Evolutionary conservation across 2,329 filamentous ascomycete genomes (phyloP).

Genomic region (Bipolaris zeicola): DNA sequence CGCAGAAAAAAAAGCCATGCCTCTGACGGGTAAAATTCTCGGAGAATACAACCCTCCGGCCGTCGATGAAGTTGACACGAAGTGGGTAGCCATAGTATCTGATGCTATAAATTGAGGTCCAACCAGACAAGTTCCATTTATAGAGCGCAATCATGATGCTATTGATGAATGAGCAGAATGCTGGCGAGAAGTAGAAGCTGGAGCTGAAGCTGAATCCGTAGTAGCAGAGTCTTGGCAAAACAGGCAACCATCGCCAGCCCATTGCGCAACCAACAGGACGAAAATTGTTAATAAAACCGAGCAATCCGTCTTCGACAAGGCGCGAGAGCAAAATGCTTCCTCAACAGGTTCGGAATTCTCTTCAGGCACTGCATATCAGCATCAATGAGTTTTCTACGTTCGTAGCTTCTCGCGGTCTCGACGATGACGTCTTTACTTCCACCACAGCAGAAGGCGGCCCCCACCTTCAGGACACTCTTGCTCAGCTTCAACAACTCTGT

Average conservation of each 20-base stretch:
- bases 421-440: not conserved
- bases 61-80: too few relatives aligned
- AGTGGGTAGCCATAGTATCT: too few relatives aligned
- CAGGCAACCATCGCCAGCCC: not conserved
- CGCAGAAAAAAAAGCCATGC: too few relatives aligned
- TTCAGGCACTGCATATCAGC: not conserved
- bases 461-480: not conserved
- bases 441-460: not conserved
- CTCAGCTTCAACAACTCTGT: not conserved
- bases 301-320: not conserved
- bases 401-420: not conserved
- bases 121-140: too few relatives aligned
- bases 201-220: not conserved
- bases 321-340: not conserved
- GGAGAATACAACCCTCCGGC: too few relatives aligned
- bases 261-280: not conserved
- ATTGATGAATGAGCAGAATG: too few relatives aligned
- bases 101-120: too few relatives aligned
- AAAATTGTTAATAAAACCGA: not conserved
- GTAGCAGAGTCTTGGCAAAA: not conserved
- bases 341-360: not conserved
- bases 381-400: not conserved
- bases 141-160: too few relatives aligned
- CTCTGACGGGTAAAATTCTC: too few relatives aligned
- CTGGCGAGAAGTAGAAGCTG: too few relatives aligned